Evolutionary conservation across 164 flowering plant genomes (phyloP).

Genomic region (Berberis thunbergii): DNA sequence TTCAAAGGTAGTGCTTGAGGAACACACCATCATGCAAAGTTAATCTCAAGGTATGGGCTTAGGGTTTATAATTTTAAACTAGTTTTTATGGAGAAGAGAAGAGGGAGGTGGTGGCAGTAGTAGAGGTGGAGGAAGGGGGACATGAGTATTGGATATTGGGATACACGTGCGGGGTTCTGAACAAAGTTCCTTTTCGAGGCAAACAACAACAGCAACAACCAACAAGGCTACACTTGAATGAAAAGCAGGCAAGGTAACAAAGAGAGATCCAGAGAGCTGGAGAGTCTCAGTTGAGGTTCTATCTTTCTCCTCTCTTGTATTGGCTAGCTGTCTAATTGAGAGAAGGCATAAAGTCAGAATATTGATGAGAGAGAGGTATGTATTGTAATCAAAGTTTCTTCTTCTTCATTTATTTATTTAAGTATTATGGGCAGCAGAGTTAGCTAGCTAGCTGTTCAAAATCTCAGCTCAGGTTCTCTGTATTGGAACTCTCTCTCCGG

Average conservation of each 20-base stretch:
- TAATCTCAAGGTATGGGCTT: constrained; percentile 31
- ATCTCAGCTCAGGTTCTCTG: constrained; percentile 18
- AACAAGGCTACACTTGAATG: constrained; percentile 15
- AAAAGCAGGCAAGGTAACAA: constrained; percentile 15
- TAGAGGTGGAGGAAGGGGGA: constrained; percentile 12
- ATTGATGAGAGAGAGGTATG: constrained; percentile 9
- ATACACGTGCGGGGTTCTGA: constrained; percentile 67
- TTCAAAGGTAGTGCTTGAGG: not conserved
- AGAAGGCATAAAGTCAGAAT: not conserved
- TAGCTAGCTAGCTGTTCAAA: constrained; percentile 1
- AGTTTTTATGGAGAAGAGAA: not conserved
- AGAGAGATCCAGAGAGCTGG: constrained; percentile 2
- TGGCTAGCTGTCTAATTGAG: constrained; percentile 1
- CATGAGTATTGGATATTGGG: constrained; percentile 39
- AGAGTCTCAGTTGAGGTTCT: not conserved
- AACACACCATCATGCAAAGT: not conserved
- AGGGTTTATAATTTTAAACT: constrained; percentile 11
- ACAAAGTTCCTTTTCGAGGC: constrained; percentile 57
- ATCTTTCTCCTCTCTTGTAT: not conserved
- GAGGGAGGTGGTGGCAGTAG: not conserved
- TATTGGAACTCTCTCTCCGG: constrained; percentile 4
- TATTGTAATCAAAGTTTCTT: not conserved
- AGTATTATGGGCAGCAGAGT: constrained; percentile 10
- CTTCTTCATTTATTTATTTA: not conserved
- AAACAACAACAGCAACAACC: not conserved